phyloP scores from a whole-genome alignment of 352 stramenopile species.

The Pythium volutum region DNA sequence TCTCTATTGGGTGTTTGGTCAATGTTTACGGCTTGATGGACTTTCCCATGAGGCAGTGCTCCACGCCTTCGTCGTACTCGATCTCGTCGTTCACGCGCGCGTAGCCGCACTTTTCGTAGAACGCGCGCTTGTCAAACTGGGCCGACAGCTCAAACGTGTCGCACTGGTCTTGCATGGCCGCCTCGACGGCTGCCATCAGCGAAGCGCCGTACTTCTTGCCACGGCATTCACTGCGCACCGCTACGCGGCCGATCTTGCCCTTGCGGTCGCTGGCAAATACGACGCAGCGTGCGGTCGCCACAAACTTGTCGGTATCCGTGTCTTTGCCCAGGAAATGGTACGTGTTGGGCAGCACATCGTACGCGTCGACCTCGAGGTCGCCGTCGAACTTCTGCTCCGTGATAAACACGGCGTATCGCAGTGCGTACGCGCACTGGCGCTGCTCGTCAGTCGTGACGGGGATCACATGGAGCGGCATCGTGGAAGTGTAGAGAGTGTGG shows the following conservation, averaged over 20 bases:
- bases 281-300: slow-evolving; percentile 47
- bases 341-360: slow-evolving; percentile 41
- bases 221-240: slow-evolving; percentile 48
- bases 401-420: slow-evolving; percentile 54
- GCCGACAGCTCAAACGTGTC: slow-evolving; percentile 46
- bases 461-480: slow-evolving; percentile 20
- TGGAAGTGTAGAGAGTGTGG: too few species aligned
- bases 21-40: not conserved
- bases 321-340: slow-evolving; percentile 54
- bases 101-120: slow-evolving; percentile 76
- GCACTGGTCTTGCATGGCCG: slow-evolving; percentile 26
- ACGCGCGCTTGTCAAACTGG: slow-evolving; percentile 47
- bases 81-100: slow-evolving; percentile 44
- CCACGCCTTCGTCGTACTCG: slow-evolving; percentile 49
- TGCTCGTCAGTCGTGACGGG: slow-evolving; percentile 38
- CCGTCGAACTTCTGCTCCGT: slow-evolving; percentile 50
- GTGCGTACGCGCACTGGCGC: slow-evolving; percentile 34
- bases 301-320: slow-evolving; percentile 44
- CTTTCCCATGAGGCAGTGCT: slow-evolving; percentile 43
- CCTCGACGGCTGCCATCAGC: slow-evolving; percentile 43
- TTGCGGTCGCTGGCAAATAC: slow-evolving; percentile 28
- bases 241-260: slow-evolving; percentile 60
- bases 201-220: slow-evolving; percentile 47
- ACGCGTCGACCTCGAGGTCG: slow-evolving; percentile 40
- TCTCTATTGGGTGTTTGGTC: not conserved